Evolutionary conservation across 192 early-diverging fungal species (phyloP).

Genomic region (Coemansia sp.): DNA sequence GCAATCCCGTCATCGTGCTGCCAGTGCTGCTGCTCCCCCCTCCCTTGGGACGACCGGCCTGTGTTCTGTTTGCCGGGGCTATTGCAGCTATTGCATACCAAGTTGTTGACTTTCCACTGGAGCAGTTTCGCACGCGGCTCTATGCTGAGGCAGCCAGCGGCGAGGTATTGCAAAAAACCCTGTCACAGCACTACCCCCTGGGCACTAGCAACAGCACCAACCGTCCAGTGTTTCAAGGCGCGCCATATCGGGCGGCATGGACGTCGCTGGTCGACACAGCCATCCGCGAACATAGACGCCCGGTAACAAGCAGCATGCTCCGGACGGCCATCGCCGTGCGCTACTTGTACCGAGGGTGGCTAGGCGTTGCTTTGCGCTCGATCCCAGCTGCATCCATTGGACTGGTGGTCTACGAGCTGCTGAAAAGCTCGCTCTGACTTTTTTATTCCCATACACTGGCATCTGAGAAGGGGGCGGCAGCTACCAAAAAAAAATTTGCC

Average conservation of each 20-base stretch:
- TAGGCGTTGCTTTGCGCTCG: slow-evolving; percentile 46
- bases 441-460: not conserved
- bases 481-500: too few species aligned
- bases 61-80: slow-evolving; percentile 59
- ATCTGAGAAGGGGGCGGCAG: not conserved
- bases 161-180: slow-evolving; percentile 32
- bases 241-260: slow-evolving; percentile 40
- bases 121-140: slow-evolving; percentile 65
- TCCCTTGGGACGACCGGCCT: slow-evolving; percentile 54
- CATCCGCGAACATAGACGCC: slow-evolving; percentile 30
- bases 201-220: not conserved
- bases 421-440: slow-evolving; percentile 23
- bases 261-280: slow-evolving; percentile 32
- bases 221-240: not conserved
- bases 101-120: slow-evolving; percentile 67
- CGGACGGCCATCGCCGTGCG: slow-evolving; percentile 19
- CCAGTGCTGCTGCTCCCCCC: slow-evolving; percentile 48
- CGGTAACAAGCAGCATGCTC: slow-evolving; percentile 14
- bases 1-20: slow-evolving; percentile 16
- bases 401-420: slow-evolving; percentile 40
- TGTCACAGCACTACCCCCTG: slow-evolving; percentile 27
- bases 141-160: slow-evolving; percentile 61
- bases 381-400: slow-evolving; percentile 45
- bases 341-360: slow-evolving; percentile 46
- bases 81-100: slow-evolving; percentile 70